Base-by-base conservation (phyloP, 2,329 filamentous ascomycete species). In the Davidsoniella virescens region DNA sequence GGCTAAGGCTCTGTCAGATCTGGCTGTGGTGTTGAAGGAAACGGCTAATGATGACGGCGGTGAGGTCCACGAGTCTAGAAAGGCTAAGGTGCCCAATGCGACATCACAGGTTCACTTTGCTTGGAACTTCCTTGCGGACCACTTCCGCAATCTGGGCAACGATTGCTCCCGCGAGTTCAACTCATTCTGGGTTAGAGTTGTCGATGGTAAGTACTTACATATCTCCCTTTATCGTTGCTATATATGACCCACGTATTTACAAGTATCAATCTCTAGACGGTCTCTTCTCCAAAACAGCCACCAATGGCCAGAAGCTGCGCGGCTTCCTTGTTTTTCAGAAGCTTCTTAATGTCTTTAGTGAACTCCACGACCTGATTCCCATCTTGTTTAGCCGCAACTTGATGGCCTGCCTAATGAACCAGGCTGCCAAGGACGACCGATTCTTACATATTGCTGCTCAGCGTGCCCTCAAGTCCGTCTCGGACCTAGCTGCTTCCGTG, bases 291-390 rank as follows among this genome's bases (percentile, higher is more conserved):
- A 77, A 82, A 51, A 78, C 75, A 9, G 82, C 88, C 6, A 93
- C 87, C 1, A 80, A 88, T 41, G 86, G 88, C 57, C 83, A 93
- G 51, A 96, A 95, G 64, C 87, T 86, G 59, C 87, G 87, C 64
- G 92, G 92, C 0, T 90, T 96, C 65, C 78, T 88, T 59, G 75
- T 96, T 2, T 86, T 95, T 59, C 79, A 82, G 58, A 85, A 82
- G 59, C 76, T 87, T 57, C 66, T 95, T 3, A 67, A 72, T 42
- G 67, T 68, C 3, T 64, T 74, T 7, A 67, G 70, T 29, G 69
- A 58, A 61, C 75, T 63, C 18, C 59, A 59, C 16, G 48, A 56
- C 51, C 73, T 71, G 57, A 75, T 67, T 48, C 71, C 63, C 55
- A 70, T 64, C 7, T 69, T 94, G 0, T 94, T 96, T 62, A 87